A percentile compares a stretch with the other conserved stretches of the same genome.
These are phyloP conservation scores for Venturia nashicola DNA, from an alignment of 2,329 filamentous ascomycete genomes.

Conservation along the genomic window DNA sequence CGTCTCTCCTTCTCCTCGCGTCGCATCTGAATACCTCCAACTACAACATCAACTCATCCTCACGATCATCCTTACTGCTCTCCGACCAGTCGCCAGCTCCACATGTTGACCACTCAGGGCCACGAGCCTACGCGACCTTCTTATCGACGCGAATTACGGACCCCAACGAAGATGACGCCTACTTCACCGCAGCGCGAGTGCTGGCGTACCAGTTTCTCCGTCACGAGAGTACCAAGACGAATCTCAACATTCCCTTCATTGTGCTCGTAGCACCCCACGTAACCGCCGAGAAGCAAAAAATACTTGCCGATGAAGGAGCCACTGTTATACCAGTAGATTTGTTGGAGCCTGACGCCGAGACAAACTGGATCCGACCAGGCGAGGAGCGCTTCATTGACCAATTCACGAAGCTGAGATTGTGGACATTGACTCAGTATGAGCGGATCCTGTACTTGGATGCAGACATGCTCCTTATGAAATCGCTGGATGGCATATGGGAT, in stretches of 20 bases:
- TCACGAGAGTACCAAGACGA: constrained; percentile 3
- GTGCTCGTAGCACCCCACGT: constrained; percentile 10
- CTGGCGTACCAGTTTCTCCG: constrained; percentile 11
- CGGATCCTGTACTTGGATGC: constrained; percentile 10
- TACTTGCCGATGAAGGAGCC: constrained; percentile 8
- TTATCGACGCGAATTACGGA: neutral
- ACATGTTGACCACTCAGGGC: neutral
- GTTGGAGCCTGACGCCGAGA: neutral
- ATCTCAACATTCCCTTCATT: constrained; percentile 8
- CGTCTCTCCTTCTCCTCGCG: neutral
- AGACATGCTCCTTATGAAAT: constrained; percentile 10
- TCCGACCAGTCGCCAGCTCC: neutral
- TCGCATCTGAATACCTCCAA: neutral
- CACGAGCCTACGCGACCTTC: neutral
- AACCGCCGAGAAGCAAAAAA: neutral
- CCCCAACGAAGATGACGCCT: constrained; percentile 4
- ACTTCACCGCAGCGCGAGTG: constrained; percentile 10
- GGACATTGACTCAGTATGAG: constrained; percentile 6
- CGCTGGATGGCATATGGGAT: constrained; percentile 8
- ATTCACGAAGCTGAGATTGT: constrained; percentile 11
- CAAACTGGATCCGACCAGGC: constrained; percentile 1
- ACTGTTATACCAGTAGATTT: constrained; percentile 2
- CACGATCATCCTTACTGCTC: neutral
- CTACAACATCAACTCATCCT: neutral
- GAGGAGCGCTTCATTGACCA: constrained; percentile 8